Percentiles rank a stretch among this genome's conserved stretches.
Conservation (phyloP, 2,329 filamentous ascomycete species). For the Ilyonectria destructans region DNA sequence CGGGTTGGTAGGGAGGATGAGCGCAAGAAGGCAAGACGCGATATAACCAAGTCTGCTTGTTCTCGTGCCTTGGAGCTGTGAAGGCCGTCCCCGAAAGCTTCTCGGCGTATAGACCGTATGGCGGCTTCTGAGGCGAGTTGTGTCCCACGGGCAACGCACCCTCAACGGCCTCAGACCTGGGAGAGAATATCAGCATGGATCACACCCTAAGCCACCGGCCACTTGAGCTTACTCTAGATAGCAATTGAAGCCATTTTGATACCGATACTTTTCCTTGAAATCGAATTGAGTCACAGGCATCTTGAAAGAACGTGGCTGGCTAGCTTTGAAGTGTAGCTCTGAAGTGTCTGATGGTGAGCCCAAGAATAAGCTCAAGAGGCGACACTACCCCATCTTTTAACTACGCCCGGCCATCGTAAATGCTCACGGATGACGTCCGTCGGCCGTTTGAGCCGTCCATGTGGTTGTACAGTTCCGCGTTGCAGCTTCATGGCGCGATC, state of each 20-base stretch:
- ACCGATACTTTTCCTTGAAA: slow-evolving; percentile 75
- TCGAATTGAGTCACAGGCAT: slow-evolving; percentile 69
- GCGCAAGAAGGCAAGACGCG: slow-evolving; percentile 77
- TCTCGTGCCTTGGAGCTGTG: slow-evolving; percentile 78
- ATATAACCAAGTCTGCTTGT: slow-evolving; percentile 82
- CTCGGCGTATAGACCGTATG: slow-evolving; percentile 87
- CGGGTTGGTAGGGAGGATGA: slow-evolving; percentile 70
- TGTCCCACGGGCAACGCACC: slow-evolving; percentile 82
- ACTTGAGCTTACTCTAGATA: slow-evolving; percentile 79
- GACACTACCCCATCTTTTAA: slow-evolving; percentile 43
- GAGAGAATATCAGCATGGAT: slow-evolving; percentile 17
- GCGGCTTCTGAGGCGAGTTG: slow-evolving; percentile 87
- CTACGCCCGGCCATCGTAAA: slow-evolving; percentile 34
- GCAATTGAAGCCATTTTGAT: slow-evolving; percentile 84
- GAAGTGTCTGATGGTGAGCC: slow-evolving; percentile 22
- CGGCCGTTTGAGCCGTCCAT: slow-evolving; percentile 42
- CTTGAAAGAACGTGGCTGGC: slow-evolving; percentile 32
- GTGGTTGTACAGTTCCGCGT: slow-evolving; percentile 44
- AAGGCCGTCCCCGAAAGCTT: slow-evolving; percentile 83
- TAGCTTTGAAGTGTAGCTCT: slow-evolving; percentile 20
- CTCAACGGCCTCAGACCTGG: slow-evolving; percentile 82
- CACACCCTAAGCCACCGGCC: not conserved
- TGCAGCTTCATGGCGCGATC: slow-evolving; percentile 31
- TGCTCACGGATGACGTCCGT: slow-evolving; percentile 45
- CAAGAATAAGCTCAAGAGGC: slow-evolving; percentile 16